Base-by-base conservation (phyloP, 2,329 filamentous ascomycete genomes). In the Botrytis fragariae region DNA sequence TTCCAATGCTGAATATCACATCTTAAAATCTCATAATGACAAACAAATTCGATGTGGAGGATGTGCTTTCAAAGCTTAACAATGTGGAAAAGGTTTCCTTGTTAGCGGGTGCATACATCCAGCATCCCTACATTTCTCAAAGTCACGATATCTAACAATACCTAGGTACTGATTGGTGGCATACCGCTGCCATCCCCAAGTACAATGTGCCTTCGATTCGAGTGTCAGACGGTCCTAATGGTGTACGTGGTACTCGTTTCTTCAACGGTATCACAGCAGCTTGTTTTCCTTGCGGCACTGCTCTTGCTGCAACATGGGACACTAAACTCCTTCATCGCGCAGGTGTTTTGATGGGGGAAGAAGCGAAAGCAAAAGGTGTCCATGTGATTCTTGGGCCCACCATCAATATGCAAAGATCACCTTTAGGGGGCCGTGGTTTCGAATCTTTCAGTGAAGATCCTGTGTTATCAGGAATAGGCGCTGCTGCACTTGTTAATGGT, bases 241-340 rank as follows among this genome's bases (percentile, higher is more conserved):
- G 81, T 25, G 78, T 81, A 18, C 79, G 81, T 59, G 81, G 81
- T 16, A 81, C 78, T 22, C 77, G 74, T 44, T 80, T 78, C 69
- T 80, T 80, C 69, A 79, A 78, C 69, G 78, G 79, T 85, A 78
- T 84, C 82, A 77, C 84, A 82, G 82, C 84, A 7, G 84, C 84
- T 1, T 85, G 84, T 74, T 79, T 86, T 16, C 84, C 84, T 3
- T 84, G 83, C 73, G 83, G 82, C 29, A 83, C 83, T 9, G 83
- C 82, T 12, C 81, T 86, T 10, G 91, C 88, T 35, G 89, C 90
- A 7, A 92, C 91, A 14, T 93, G 90, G 87, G 89, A 92, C 80
- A 86, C 86, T 73, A 82, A 85, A 29, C 85, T 92, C 57, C 87
- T 91, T 73, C 89, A 89, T 79, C 83, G 85, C 63, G 88, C 90